Evolutionary conservation across 768 basidiomycete species (phyloP).

Genomic region (Kwoniella pini): DNA sequence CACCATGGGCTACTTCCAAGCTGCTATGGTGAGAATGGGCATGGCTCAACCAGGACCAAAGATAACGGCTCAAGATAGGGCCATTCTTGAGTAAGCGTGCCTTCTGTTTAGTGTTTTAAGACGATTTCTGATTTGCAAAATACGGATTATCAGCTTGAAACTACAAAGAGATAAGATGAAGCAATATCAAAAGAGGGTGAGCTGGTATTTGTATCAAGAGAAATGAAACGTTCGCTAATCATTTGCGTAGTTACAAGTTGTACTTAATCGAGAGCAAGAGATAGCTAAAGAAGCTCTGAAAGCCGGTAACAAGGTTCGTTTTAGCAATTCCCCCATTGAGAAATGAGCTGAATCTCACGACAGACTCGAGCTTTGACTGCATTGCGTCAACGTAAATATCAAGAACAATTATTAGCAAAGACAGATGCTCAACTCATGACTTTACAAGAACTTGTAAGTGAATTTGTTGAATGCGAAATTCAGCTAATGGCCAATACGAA

Average conservation of each 20-base stretch:
- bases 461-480: neutral
- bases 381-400: conserved; percentile 87
- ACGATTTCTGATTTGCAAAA: conserved; percentile 12
- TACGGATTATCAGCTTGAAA: conserved; percentile 68
- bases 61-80: conserved; percentile 89
- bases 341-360: neutral
- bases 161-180: conserved; percentile 91
- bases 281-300: conserved; percentile 82
- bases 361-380: conserved; percentile 73
- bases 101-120: conserved; percentile 28
- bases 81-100: conserved; percentile 94
- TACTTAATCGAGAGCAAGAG: conserved; percentile 82
- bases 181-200: conserved; percentile 91
- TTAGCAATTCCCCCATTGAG: neutral
- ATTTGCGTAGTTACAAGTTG: conserved; percentile 69
- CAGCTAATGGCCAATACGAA: neutral
- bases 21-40: conserved; percentile 48
- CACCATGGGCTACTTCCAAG: conserved; percentile 40
- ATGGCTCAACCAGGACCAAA: conserved; percentile 62
- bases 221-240: conserved; percentile 4
- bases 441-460: conserved; percentile 78
- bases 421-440: conserved; percentile 88
- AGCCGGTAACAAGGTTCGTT: conserved; percentile 71
- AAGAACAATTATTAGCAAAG: conserved; percentile 79
- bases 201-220: conserved; percentile 24